Evolutionary conservation across 306 rosid genomes (phyloP), one percentile per base, ranked within the genome.

Genomic region (Rubus idaeus): DNA sequence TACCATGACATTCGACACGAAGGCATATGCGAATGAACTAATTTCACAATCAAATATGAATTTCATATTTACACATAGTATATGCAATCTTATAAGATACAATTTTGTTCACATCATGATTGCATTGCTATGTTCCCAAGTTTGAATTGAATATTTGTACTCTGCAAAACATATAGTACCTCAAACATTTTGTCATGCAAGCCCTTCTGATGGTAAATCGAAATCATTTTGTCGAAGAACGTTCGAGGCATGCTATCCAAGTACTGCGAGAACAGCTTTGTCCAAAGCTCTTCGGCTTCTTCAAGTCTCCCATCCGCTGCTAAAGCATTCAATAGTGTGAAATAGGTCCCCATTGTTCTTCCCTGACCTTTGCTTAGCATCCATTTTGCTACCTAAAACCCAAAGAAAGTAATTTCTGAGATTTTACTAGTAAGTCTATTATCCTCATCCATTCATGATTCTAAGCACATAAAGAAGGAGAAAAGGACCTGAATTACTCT

Each of bases 281-380:
- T 82, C 99, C 99, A 95, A 73, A 95, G 94, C 91, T 92, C 93
- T 82, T 95, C 97, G 51, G 90, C 99, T 84, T 95, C 99, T 35
- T 90, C 94, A 42, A 95, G 83, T 65, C 99, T 92, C 67, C 82
- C 97, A 87, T 95, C 99, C 78, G 86, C 90, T n/a, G 86, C 91
- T 52, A 95, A 90, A 58, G 99, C 97, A 83, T 89, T 92, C 56
- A 95, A 75, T 30, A 95, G 84, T 11, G 85, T 84, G 78, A 87
- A 87, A 87, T 95, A 95, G 82, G 95, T 95, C 75, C 99, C 97
- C 96, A 88, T 89, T 79, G 99, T 92, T 88, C 93, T 90, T 85
- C 97, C 97, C 81, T 95, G 99, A 73, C 99, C 99, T 87, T 95
- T 95, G 89, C 97, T 92, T 66, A 95, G 3, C 99, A 92, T 92